Evolutionary conservation across 495 filamentous ascomycete species (phyloP), one percentile per base, ranked within the genome.

Genomic region (Lasiosphaeriaceae sp.): DNA sequence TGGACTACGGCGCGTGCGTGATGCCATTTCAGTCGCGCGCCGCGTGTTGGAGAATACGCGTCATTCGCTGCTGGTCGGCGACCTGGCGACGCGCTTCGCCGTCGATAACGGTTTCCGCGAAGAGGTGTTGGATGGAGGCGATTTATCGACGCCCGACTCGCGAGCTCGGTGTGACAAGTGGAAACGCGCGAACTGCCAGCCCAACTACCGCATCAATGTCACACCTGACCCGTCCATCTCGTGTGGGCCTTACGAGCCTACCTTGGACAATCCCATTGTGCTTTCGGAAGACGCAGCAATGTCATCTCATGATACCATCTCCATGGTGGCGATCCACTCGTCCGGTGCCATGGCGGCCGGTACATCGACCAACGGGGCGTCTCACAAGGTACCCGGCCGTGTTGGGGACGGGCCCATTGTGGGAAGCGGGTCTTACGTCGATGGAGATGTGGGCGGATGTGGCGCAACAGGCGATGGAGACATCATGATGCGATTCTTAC

Each of bases 401-500:
- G 76, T 80, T 19, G 77, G 77, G 2, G 77, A 80, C 52, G 76
- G 76, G 11, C 76, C 77, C 5, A 78, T 78, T 50, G 69, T 72
- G 6, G 76, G 77, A 16, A 74, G 70, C 39, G 77, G 77, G 16
- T 74, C 73, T 41, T 80, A 80, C 65, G 77, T 78, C 6, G 77
- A 80, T 53, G 71, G 75, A 0, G 73, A 76, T 4, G 77, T 75
- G 1, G 77, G 77, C 29, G 77, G 73, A 4, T 80, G 77, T 50
- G 77, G 75, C 11, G 77, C 77, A 7, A 80, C 76, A 1, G 77
- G 77, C 3, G 76, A 80, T 52, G 77, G 77, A 0, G 77, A 80
- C 56, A 55, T 80, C 35, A 80, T 80, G 77, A 77, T 80, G 77
- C 73, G 77, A 29, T 76, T 78, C 49, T 50, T 78, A 26, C 77